phyloP scores from a whole-genome alignment of 2,329 filamentous ascomycete species.

The Hawksworthiomyces lignivorus region DNA sequence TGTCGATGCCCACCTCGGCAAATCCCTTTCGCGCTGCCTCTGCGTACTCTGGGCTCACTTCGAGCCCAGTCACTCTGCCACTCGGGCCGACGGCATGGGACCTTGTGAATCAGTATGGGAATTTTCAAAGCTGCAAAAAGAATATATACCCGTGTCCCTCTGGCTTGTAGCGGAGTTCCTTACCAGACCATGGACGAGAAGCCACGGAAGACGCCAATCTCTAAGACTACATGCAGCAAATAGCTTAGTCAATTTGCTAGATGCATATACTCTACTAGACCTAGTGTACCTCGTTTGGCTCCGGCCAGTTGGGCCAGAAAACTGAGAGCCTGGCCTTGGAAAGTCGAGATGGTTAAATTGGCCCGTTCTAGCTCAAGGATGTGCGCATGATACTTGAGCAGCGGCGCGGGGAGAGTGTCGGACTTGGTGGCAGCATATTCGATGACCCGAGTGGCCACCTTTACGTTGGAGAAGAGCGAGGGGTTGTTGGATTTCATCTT shows the following conservation, averaged over 20 bases:
- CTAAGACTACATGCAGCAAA: slow-evolving; percentile 34
- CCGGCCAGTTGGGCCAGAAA: slow-evolving; percentile 34
- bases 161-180: background rate
- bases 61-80: slow-evolving; percentile 36
- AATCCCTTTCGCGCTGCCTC: slow-evolving; percentile 31
- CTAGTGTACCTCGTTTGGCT: slow-evolving; percentile 24
- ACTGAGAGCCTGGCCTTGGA: slow-evolving; percentile 20
- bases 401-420: slow-evolving; percentile 31
- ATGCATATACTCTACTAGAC: too few relatives aligned
- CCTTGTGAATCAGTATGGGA: slow-evolving; percentile 2
- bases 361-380: slow-evolving; percentile 15
- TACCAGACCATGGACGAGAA: slow-evolving; percentile 41
- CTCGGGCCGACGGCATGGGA: slow-evolving; percentile 36
- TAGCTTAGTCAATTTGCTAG: background rate
- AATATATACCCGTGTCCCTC: too few relatives aligned
- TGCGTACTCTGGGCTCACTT: slow-evolving; percentile 37
- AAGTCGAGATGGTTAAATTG: slow-evolving; percentile 19
- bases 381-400: slow-evolving; percentile 34
- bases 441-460: slow-evolving; percentile 32
- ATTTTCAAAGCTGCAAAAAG: background rate
- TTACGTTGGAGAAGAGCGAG: slow-evolving; percentile 33
- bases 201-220: slow-evolving; percentile 41
- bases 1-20: slow-evolving; percentile 30
- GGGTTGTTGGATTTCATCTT: slow-evolving; percentile 32
- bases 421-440: slow-evolving; percentile 36